Conservation (phyloP, 129 eudicot genomes). For the Artemisia tridentata region DNA sequence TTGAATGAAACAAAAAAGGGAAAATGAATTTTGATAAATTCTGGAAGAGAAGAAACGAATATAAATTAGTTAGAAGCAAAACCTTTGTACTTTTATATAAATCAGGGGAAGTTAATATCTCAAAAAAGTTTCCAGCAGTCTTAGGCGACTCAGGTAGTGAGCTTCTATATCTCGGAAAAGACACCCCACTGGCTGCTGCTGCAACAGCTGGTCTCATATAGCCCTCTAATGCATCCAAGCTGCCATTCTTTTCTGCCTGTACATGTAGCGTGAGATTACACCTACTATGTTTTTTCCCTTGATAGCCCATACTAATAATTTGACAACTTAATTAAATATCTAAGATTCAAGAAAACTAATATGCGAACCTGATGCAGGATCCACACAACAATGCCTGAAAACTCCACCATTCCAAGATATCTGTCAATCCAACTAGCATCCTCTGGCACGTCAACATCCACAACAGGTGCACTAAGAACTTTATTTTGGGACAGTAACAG, state of each 20-base stretch:
- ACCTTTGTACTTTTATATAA: constrained; percentile 86
- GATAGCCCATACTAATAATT: neutral
- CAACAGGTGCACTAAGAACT: constrained; percentile 90
- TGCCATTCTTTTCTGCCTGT: constrained; percentile 75
- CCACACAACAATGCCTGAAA: constrained; percentile 98
- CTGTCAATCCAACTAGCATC: constrained; percentile 98
- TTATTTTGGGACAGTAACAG: constrained; percentile 65
- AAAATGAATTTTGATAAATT: neutral
- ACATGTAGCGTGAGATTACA: constrained; percentile 6
- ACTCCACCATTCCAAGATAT: constrained; percentile 88
- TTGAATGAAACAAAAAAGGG: neutral
- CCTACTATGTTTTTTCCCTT: too few species aligned
- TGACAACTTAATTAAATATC: neutral
- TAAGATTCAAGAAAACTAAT: neutral
- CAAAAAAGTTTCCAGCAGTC: constrained; percentile 82
- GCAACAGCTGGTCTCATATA: constrained; percentile 52
- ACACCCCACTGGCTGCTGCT: constrained; percentile 67
- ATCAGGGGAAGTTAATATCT: constrained; percentile 78
- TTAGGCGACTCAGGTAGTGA: constrained; percentile 68
- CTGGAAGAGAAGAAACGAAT: neutral
- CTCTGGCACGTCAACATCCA: constrained; percentile 73
- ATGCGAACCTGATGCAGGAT: constrained; percentile 84
- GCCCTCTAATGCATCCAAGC: constrained; percentile 31
- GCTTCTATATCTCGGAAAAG: constrained; percentile 70
- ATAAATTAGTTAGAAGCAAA: neutral